Evolutionary conservation across 148 eudicot genomes (phyloP), one percentile per base, ranked within the genome.

Genomic region (Diospyros kaki): DNA sequence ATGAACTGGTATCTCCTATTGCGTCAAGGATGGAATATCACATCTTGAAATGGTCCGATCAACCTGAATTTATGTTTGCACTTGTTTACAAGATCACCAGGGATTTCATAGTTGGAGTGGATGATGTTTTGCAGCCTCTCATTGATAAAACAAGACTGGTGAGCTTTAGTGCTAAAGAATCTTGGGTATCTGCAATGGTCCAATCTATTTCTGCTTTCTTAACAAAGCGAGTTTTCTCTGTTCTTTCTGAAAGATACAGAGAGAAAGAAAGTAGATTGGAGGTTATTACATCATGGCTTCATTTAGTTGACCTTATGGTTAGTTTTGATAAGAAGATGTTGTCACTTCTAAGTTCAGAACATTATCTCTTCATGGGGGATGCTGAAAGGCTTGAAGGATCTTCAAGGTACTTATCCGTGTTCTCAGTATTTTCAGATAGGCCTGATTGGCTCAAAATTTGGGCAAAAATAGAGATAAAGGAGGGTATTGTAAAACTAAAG

Each of bases 151-250:
- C 86, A n/a, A 81, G 81, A 62, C 72, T 87, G 64, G 77, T 76
- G 8, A 83, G 85, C 52, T 85, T 76, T 73, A 84, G 90, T 81
- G 90, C 90, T 46, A 85, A 83, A 76, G 90, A 87, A 84, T 78
- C 88, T 55, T 87, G 88, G 90, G 81, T 84, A 44, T 78, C 81
- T 73, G 78, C 86, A 64, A 85, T 87, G 88, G 78, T 85, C 63
- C 80, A 77, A 54, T 68, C 79, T 44, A 80, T 87, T 40, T 83
- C 88, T 4, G 64, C 66, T 5, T 87, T 87, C 74, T 64, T 87
- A 60, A 80, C 74, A 3, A 83, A 85, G 58, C 69, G 74, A 28
- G 83, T 81, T 69, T 79, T 87, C 56, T 79, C 84, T 5, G 66
- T 60, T 72, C 81, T 85, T 74, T 77, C 78, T 60, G 82, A 68